Conservation (phyloP, 1,284 basidiomycete species). For the Leccinum griseonigrum region DNA sequence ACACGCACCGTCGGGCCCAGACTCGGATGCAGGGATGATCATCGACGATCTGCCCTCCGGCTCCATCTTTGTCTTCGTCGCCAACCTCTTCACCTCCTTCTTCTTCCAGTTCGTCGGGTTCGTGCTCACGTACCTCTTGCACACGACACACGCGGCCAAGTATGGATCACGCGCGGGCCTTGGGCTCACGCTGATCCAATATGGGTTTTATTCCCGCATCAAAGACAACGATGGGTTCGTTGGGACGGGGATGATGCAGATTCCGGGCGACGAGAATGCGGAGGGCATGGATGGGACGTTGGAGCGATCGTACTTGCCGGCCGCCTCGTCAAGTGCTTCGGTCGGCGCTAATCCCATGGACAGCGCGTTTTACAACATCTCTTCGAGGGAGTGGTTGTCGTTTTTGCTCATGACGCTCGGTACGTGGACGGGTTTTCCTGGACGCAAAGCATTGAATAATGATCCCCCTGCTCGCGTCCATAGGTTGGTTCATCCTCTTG, state of each 20-base stretch:
- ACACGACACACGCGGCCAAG: conserved; percentile 94
- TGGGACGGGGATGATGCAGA: conserved; percentile 5
- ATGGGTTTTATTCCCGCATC: conserved; percentile 62
- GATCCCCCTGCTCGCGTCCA: background rate
- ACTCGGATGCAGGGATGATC: conserved; percentile 61
- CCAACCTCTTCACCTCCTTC: conserved; percentile 85
- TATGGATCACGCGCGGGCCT: conserved; percentile 93
- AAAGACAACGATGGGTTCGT: conserved; percentile 28
- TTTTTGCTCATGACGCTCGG: conserved; percentile 90
- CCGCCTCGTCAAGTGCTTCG: conserved; percentile 12
- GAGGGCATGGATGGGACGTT: conserved; percentile 3
- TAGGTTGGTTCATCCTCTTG: conserved; percentile 87
- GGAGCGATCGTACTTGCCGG: conserved; percentile 13
- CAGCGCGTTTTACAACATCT: conserved; percentile 29
- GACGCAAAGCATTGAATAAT: background rate
- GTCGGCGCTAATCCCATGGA: conserved; percentile 9
- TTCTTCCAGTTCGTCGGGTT: conserved; percentile 98
- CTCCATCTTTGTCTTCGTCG: conserved; percentile 64
- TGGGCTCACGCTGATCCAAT: conserved; percentile 92
- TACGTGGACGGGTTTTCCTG: conserved; percentile 29
- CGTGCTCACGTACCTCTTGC: conserved; percentile 89
- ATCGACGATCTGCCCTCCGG: conserved; percentile 77
- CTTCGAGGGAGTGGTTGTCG: conserved; percentile 77
- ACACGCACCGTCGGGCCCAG: conserved; percentile 61
- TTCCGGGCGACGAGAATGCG: conserved; percentile 5